Evolutionary conservation across 2,329 filamentous ascomycete species (phyloP).

Genomic region (Fulvia fulva): DNA sequence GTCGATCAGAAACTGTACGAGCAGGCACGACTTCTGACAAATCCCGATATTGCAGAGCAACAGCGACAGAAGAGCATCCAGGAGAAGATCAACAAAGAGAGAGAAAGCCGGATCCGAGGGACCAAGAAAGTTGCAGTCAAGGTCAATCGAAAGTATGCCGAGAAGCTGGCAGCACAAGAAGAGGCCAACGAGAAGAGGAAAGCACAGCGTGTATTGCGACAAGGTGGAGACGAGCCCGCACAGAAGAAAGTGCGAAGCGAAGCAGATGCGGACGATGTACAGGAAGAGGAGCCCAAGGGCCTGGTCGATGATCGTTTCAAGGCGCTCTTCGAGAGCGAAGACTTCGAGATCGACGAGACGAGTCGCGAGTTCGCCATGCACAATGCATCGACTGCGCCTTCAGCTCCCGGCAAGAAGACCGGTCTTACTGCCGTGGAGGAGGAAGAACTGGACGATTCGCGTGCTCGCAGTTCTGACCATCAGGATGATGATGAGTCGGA

Average conservation of each 20-base stretch:
- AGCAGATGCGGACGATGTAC: conserved; percentile 34
- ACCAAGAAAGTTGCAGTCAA: conserved; percentile 87
- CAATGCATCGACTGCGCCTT: conserved; percentile 73
- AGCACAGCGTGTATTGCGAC: conserved; percentile 51
- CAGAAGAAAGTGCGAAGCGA: conserved; percentile 52
- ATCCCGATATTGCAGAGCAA: conserved; percentile 91
- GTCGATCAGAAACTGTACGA: conserved; percentile 94
- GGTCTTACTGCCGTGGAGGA: conserved; percentile 59
- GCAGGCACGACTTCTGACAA: conserved; percentile 85
- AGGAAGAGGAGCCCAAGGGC: conserved; percentile 29
- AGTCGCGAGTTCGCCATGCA: conserved; percentile 81
- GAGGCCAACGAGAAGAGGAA: conserved; percentile 58
- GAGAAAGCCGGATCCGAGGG: conserved; percentile 88
- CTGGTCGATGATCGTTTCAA: conserved; percentile 84
- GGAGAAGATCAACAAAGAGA: conserved; percentile 94
- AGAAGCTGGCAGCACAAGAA: conserved; percentile 62
- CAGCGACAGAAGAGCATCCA: conserved; percentile 86
- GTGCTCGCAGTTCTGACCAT: conserved; percentile 27
- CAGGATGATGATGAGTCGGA: conserved; percentile 37
- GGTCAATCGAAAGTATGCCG: conserved; percentile 76
- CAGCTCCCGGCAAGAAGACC: conserved; percentile 36
- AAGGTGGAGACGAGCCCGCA: conserved; percentile 51
- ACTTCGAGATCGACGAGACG: conserved; percentile 86
- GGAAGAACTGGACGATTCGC: conserved; percentile 49
- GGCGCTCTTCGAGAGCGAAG: conserved; percentile 85